A percentile compares a stretch with the other conserved stretches of the same genome.
Evolutionary conservation across 1,139 yeast genomes (phyloP).

Genomic region (Magnusiomyces ingens): DNA sequence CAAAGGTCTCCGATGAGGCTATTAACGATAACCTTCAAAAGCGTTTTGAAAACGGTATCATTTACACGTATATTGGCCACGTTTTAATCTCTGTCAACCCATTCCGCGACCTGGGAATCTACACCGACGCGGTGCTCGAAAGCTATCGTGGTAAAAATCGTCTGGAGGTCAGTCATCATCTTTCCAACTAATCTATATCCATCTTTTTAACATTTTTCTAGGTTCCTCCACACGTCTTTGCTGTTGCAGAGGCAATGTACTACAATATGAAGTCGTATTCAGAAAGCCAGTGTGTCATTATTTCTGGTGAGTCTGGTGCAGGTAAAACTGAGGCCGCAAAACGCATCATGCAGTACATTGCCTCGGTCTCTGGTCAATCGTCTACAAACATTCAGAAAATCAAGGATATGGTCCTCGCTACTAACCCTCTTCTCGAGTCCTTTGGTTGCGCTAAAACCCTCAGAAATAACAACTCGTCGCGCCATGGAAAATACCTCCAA

Average conservation of each 20-base stretch:
- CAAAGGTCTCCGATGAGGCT: constrained; percentile 84
- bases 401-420: constrained; percentile 96
- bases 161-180: constrained; percentile 49
- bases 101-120: constrained; percentile 90
- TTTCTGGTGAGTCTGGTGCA: constrained; percentile 98
- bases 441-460: constrained; percentile 98
- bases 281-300: constrained; percentile 95
- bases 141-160: constrained; percentile 87
- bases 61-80: constrained; percentile 44
- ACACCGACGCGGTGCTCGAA: constrained; percentile 68
- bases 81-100: constrained; percentile 89
- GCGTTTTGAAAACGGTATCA: constrained; percentile 81
- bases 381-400: constrained; percentile 68
- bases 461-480: constrained; percentile 90
- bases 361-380: constrained; percentile 65
- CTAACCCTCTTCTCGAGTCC: constrained; percentile 91
- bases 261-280: constrained; percentile 90
- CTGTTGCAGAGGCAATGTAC: constrained; percentile 96
- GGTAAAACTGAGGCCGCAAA: constrained; percentile 99
- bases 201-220: constrained; percentile 6
- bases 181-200: background rate
- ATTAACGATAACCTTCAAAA: constrained; percentile 88
- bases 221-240: constrained; percentile 96
- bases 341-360: constrained; percentile 96
- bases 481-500: constrained; percentile 96